A percentile compares a stretch with the other conserved stretches of the same genome.
phyloP scores from a whole-genome alignment of 1,139 yeast genomes.

The Spathaspora sp. region DNA sequence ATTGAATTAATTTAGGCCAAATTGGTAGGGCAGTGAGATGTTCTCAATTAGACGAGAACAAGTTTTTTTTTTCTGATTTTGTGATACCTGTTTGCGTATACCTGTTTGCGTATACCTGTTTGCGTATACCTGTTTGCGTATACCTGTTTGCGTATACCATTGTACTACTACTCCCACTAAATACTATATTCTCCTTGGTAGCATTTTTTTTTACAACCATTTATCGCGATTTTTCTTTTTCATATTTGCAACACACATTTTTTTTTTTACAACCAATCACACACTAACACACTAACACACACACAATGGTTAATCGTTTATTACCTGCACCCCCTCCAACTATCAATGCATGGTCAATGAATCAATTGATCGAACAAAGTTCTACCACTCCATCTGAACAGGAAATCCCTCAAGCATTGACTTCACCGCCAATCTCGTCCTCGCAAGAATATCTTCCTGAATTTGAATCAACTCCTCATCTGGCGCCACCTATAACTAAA shows the following conservation, averaged over 20 bases:
- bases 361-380: constrained; percentile 9
- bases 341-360: constrained; percentile 18
- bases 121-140: too few species aligned
- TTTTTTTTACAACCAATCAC: constrained; percentile 7
- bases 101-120: too few species aligned
- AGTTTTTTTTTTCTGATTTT: too few species aligned
- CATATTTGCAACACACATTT: constrained; percentile 4
- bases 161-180: too few species aligned
- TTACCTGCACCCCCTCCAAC: constrained; percentile 20
- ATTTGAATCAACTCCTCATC: constrained; percentile 4
- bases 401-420: not conserved
- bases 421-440: not conserved
- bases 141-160: too few species aligned
- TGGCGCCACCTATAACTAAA: constrained; percentile 6
- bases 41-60: too few species aligned
- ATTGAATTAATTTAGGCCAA: too few species aligned
- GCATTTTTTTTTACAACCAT: not conserved
- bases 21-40: too few species aligned
- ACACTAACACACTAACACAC: not conserved
- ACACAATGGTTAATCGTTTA: constrained; percentile 12
- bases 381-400: not conserved
- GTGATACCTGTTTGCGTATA: too few species aligned
- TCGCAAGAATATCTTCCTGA: not conserved
- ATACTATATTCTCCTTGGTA: not conserved
- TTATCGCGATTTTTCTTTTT: not conserved